Evolutionary conservation across 352 stramenopile species (phyloP), one percentile per base, ranked within the genome.

Genomic region (Phytophthora lateralis): DNA sequence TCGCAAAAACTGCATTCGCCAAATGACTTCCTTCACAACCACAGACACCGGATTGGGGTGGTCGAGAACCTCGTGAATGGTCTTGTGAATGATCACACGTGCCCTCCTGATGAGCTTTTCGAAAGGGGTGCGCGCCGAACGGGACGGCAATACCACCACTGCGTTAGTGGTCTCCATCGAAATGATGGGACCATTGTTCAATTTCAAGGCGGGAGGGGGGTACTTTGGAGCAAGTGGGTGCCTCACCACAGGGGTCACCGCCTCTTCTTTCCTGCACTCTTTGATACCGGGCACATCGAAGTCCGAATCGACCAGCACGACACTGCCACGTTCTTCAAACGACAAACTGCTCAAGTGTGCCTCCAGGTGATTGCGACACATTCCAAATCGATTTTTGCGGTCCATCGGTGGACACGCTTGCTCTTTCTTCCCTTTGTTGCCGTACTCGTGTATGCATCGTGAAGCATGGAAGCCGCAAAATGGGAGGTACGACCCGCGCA

Each of bases 351-450:
- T 89, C 34, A 91, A 53, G 21, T 89, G 69, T 2, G 81, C 78
- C 63, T 89, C 81, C 9, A 89, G 45, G 45, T 91, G 84, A 55
- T 91, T 89, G 18, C 80, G 76, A 21, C 84, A 93, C 61, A 93
- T 71, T 0, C 84, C 84, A 65, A 89, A 88, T 0, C 47, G 34
- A 38, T 90, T 93, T 20, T 74, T 71, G 8, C 71, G 76, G 7
- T 85, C 75, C 11, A 93, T 84, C 0, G 57, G 3, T 4, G 78
- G 69, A 45, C 84, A 93, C 9, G 21, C 1, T 45, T 57, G 59
- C 20, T 53, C 58, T 29, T 66, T 78, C 18, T 63, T 75, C 20
- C 63, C 60, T 30, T 78, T 78, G 35, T 60, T 79, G 6, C 76
- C 76, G 32, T 88, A 89, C 51, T 85, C 72, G 44, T 82, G 71